Evolutionary conservation across 495 filamentous ascomycete species (phyloP), one percentile per base, ranked within the genome.

Genomic region (Penicillium diatomitis): DNA sequence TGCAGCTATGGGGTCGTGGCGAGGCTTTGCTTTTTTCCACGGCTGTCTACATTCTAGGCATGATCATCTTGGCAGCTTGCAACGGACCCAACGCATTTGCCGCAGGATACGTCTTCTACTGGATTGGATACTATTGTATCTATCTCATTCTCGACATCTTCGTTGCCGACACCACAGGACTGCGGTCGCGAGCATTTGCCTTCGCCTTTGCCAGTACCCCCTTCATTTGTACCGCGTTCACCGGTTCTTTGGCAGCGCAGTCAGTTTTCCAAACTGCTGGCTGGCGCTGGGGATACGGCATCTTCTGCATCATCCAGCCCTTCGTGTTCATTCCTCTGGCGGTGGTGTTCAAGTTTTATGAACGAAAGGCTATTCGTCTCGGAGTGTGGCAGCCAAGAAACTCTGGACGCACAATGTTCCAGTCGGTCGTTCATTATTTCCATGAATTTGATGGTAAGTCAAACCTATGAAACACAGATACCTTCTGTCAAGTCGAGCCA

Each of bases 271-370:
- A 70, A 4, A 70, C 72, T 5, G 60, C 69, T 7, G 71, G 72
- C 5, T 87, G 75, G 72, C 72, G 80, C 34, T 87, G 83, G 84
- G 76, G 70, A 10, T 84, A 78, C 54, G 82, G 81, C 32, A 66
- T 71, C 20, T 85, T 83, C 55, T 66, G 74, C 37, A 81, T 86
- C 51, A 65, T 83, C 46, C 69, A 70, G 5, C 77, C 76, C 0
- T 53, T 72, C 44, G 62, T 81, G 38, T 76, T 75, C 44, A 37
- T 70, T 8, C 82, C 82, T 3, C 55, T 84, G 2, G 61, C 61
- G 0, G 30, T 61, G 6, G 56, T 80, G 3, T 80, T 83, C 55
- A 73, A 71, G 50, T 59, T 69, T 53, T 81, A 83, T 54, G 68
- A 78, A 49, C 65, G 61, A 32, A 85, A 86, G 58, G 83, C 84